Percentiles rank a stretch among this genome's conserved stretches.
These are phyloP conservation scores for Venturia oleaginea DNA, from an alignment of 2,329 filamentous ascomycete genomes.

Conservation along the genomic window DNA sequence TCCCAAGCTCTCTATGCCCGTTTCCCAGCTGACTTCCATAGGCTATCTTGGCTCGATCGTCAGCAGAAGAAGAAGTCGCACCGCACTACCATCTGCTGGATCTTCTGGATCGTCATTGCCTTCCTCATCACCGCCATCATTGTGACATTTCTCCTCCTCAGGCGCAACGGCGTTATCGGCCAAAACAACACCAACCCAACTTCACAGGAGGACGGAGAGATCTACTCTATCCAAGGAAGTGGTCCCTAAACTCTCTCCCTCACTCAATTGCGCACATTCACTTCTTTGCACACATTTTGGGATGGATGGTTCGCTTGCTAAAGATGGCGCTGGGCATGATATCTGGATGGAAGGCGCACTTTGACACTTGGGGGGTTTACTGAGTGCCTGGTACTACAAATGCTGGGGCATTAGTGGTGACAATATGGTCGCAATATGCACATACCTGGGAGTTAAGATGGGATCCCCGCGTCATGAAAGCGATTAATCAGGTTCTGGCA, in stretches of 20 bases:
- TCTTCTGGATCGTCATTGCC: slow-evolving; percentile 39
- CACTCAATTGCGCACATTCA: not conserved
- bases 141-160: slow-evolving; percentile 37
- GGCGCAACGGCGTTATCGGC: slow-evolving; percentile 19
- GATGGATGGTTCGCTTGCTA: not conserved
- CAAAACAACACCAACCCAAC: not conserved
- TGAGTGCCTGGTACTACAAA: not conserved
- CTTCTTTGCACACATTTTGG: not conserved
- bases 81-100: slow-evolving; percentile 39
- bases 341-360: not conserved
- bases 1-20: no score
- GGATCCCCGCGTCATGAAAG: not conserved
- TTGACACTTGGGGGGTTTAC: not conserved
- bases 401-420: not conserved
- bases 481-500: not conserved
- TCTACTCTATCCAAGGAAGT: not conserved
- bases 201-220: not conserved
- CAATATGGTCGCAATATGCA: not conserved
- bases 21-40: slow-evolving; percentile 19
- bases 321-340: not conserved
- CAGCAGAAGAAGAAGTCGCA: slow-evolving; percentile 40
- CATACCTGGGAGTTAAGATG: not conserved
- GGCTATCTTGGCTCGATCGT: slow-evolving; percentile 45
- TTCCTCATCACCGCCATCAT: slow-evolving; percentile 37
- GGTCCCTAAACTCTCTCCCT: not conserved